Percentiles rank a stretch among this genome's conserved stretches.
These are phyloP conservation scores for Xylariaceae sp. DNA, from an alignment of 2,329 filamentous ascomycete genomes.

Conservation along the genomic window DNA sequence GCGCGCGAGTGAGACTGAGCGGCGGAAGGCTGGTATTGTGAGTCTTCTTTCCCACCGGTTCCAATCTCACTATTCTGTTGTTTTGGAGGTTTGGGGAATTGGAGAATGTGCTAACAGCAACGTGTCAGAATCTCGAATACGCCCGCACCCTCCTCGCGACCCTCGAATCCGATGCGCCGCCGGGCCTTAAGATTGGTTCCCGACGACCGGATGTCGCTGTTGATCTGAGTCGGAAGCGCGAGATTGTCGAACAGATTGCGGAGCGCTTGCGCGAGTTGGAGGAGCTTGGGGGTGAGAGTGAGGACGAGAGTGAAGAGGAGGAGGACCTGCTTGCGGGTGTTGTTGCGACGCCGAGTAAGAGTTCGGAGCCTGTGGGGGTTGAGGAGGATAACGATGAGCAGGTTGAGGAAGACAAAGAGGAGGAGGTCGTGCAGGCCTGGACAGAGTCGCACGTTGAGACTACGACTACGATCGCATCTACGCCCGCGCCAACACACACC, in stretches of 20 bases:
- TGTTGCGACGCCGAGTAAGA: constrained; percentile 51
- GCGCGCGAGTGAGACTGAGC: constrained; percentile 59
- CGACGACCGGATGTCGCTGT: constrained; percentile 50
- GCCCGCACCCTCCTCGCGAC: constrained; percentile 63
- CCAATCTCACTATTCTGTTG: too few relatives aligned
- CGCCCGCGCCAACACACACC: constrained; percentile 6
- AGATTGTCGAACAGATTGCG: constrained; percentile 59
- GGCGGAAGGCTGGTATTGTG: constrained; percentile 53
- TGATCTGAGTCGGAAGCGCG: constrained; percentile 60
- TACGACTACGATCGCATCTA: constrained; percentile 6
- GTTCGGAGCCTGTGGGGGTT: constrained; percentile 37
- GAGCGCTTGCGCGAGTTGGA: constrained; percentile 64
- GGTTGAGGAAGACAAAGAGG: constrained; percentile 15
- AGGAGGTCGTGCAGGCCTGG: constrained; percentile 19
- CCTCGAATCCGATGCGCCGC: constrained; percentile 62
- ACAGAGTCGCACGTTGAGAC: constrained; percentile 1
- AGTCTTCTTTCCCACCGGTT: too few relatives aligned
- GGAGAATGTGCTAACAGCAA: neutral
- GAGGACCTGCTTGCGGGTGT: constrained; percentile 54
- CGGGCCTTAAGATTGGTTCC: constrained; percentile 50
- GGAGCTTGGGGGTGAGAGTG: constrained; percentile 48
- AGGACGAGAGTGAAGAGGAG: constrained; percentile 43
- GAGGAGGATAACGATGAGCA: constrained; percentile 10
- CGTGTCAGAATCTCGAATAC: constrained; percentile 61
- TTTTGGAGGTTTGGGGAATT: too few relatives aligned